Base-by-base conservation (phyloP, 306 rosid genomes). In the Rosa persica region DNA sequence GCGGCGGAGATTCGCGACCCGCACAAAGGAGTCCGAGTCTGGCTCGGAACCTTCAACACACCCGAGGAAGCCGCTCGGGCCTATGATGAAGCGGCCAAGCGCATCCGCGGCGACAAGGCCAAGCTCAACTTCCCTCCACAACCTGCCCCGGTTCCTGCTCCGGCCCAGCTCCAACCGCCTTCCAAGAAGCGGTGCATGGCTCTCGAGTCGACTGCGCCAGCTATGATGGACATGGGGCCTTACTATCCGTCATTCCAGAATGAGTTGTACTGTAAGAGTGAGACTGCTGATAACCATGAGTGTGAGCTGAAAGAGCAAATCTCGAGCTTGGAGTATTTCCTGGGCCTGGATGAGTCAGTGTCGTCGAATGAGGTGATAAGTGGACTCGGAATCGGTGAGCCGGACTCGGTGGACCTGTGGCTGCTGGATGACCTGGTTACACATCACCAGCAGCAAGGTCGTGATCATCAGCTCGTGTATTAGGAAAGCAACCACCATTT, bases 1-100 rank as follows among this genome's bases (percentile, higher is more conserved):
- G 99, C 99, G 0, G 97, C 99, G 0, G 99, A 95, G 80, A 95
- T 95, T 71, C 92, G 99, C 72, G 99, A 95, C 89, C 99, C 99
- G 27, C 88, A 80, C 9, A 89, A 92, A 48, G 99, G 99, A 12
- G 89, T 89, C 73, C 91, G 98, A 0, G 97, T 93, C 48, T 95
- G 98, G 98, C 98, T 95, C 17, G 99, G 99, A 6, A 95, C 99
- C 12, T 95, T 81, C 86, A 73, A 84, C 89, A 90, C 98, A 0
- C 89, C 98, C 9, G 93, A 92, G 68, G 93, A 95, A 54, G 98
- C 98, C 0, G 99, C 99, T 47, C 67, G 64, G 40, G 99, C 99
- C 54, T 95, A 95, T 60, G 98, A 95, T 52, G 44, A 58, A 20
- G 98, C 98, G 13, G 99, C 99, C 73, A 85, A 23, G 79, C 87